Conservation (phyloP, 2,329 filamentous ascomycete species). For the Fusarium sp. region DNA sequence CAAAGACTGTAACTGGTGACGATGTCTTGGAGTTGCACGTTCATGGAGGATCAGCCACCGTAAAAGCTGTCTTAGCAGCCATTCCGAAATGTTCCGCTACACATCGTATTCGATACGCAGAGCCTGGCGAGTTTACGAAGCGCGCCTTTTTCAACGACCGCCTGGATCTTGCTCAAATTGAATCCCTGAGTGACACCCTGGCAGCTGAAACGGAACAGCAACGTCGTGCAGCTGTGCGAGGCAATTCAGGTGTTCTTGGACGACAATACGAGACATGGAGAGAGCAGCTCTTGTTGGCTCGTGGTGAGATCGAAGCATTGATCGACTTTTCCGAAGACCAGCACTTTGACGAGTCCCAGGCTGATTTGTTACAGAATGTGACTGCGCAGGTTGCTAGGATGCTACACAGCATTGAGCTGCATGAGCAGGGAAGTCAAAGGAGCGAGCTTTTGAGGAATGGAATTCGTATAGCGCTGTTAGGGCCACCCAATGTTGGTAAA, state of each 20-base stretch:
- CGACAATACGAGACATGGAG: constrained; percentile 87
- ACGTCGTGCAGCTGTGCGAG: constrained; percentile 83
- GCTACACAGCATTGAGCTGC: constrained; percentile 69
- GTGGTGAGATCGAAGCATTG: constrained; percentile 91
- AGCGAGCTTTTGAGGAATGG: constrained; percentile 87
- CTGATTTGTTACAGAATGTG: constrained; percentile 76
- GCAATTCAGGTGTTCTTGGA: constrained; percentile 75
- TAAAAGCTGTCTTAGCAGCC: constrained; percentile 84
- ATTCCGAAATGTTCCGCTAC: constrained; percentile 65
- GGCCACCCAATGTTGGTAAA: constrained; percentile 94
- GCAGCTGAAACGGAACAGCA: constrained; percentile 90
- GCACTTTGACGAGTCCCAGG: constrained; percentile 90
- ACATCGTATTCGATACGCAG: constrained; percentile 79
- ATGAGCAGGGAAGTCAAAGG: constrained; percentile 80
- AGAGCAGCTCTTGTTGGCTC: constrained; percentile 76
- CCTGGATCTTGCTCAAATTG: constrained; percentile 86
- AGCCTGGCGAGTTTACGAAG: constrained; percentile 94
- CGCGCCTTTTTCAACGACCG: constrained; percentile 89
- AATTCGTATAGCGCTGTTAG: constrained; percentile 86
- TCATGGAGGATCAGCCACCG: constrained; percentile 90
- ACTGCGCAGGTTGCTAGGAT: constrained; percentile 70
- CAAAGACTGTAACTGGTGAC: constrained; percentile 88
- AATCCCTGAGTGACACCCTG: constrained; percentile 70
- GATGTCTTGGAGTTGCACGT: constrained; percentile 92
- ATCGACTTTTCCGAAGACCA: constrained; percentile 99